Evolutionary conservation across 345 rosid species (phyloP).

Genomic region (Syzygium oleosum): DNA sequence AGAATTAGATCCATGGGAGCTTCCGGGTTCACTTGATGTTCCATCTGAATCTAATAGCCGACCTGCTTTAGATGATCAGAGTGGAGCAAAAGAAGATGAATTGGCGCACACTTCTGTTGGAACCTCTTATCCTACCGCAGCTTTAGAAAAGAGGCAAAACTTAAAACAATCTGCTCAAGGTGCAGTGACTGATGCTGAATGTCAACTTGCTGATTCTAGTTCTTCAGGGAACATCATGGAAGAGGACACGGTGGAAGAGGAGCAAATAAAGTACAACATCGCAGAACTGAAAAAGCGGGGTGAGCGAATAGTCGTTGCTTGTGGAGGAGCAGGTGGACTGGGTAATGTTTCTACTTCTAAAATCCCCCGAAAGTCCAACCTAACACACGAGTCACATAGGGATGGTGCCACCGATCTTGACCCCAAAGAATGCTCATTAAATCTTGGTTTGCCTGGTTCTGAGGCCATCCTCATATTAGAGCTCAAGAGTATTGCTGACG

Average conservation of each 20-base stretch:
- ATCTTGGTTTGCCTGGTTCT: conserved; percentile 55
- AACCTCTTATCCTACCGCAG: conserved; percentile 3
- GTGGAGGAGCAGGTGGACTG: conserved; percentile 83
- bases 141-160: conserved; percentile 1
- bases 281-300: conserved; percentile 68
- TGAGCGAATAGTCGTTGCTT: conserved; percentile 59
- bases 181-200: background rate
- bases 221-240: background rate
- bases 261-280: conserved; percentile 44
- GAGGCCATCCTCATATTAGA: conserved; percentile 62
- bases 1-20: conserved; percentile 86
- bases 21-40: conserved; percentile 59
- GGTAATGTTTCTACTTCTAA: conserved; percentile 49
- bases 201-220: background rate
- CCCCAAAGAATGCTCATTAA: conserved; percentile 23
- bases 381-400: conserved; percentile 9
- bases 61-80: conserved; percentile 2
- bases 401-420: conserved; percentile 13
- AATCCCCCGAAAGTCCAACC: conserved; percentile 28
- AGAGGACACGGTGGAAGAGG: conserved; percentile 12
- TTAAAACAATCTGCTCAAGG: conserved; percentile 7
- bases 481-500: conserved; percentile 93
- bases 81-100: conserved; percentile 12
- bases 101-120: background rate
- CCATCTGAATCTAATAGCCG: conserved; percentile 16